Base-by-base conservation (phyloP, 2,329 filamentous ascomycete species). In the Stenocarpella maydis region DNA sequence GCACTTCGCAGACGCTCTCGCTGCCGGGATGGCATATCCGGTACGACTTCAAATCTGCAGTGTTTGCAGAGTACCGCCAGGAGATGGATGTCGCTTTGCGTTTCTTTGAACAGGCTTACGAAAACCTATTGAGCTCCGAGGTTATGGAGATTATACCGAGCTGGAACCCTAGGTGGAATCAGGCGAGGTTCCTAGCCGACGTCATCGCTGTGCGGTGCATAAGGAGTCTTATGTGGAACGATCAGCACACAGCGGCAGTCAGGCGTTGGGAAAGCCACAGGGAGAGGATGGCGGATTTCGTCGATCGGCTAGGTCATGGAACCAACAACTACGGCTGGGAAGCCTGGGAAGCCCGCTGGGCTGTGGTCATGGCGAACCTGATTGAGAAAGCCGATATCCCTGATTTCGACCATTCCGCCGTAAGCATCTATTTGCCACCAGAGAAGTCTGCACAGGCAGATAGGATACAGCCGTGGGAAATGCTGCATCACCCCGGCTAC, bases 241-340 rank as follows among this genome's bases (percentile, higher is more conserved):
- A 89, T 21, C 90, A 94, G 73, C 90, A 91, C n/a, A 94, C 92
- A 37, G 84, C 90, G 50, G 95, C 95, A 3, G 92, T 93, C 8
- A 89, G 92, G 67, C 88, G 90, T 67, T 98, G 95, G 95, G 85
- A 91, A 69, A 84, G 84, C 45, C 97, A 98, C 78, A 89, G 91
- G 71, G 87, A 90, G 67, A 88, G 91, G 68, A 90, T 95, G 72
- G 86, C 86, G 67, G 91, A 93, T 74, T 88, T 98, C 65, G 84
- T 98, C 19, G 93, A 97, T 76, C 87, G 92, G 21, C 90, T 92
- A 73, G 95, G 94, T 4, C 93, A 93, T 74, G 95, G 95, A 0
- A 94, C 93, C 3, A 88, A 90, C 39, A 97, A 93, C 73, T 98
- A 98, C 78, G 93, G 94, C 7, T 98, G 95, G 93, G 88, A 94